Evolutionary conservation across 805 yeast genomes (phyloP), one percentile per base, ranked within the genome.

Genomic region (Wickerhamomyces bovis): DNA sequence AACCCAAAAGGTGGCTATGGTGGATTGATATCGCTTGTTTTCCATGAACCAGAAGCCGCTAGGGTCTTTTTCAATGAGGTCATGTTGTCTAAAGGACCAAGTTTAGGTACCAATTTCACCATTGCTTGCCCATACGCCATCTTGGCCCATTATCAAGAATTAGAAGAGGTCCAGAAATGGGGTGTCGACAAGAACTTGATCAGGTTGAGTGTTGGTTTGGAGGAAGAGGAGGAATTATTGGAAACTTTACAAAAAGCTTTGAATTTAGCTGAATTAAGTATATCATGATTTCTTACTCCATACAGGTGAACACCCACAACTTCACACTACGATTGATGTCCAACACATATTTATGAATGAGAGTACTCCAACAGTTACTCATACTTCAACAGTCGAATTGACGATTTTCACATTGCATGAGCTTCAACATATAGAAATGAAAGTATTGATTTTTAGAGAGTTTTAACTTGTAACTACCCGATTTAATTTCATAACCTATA

Each of bases 121-220:
- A 70, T 89, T 55, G 89, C 89, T 6, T 89, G 95, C 62, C 97
- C 97, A 9, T 90, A 90, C 65, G 76, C 96, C 7, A 77, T 90
- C 41, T 71, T 90, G 49, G 96, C 96, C 3, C 96, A 89, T 63
- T 88, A 80, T 64, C 75, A 72, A 45, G 96, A 89, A 64, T 67
- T 89, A 47, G 92, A 87, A 49, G 89, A 81, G 58, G 83, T 86
- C 20, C 86, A 76, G 43, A 70, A 79, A 56, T 89, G 88, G 83
- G 96, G 94, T 2, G 87, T 89, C 28, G 95, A 87, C 60, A 70
- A 81, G 49, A 76, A 83, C 60, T 67, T 90, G 51, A 81, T 90
- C 42, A 73, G 97, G 61, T 74, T 90, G 46, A 85, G 95, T 62
- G 77, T 90, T 46, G 98, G 98, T 0, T 69, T 89, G 44, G 98